Conservation (phyloP, 2,329 filamentous ascomycete genomes). For the Colletotrichum sp. region DNA sequence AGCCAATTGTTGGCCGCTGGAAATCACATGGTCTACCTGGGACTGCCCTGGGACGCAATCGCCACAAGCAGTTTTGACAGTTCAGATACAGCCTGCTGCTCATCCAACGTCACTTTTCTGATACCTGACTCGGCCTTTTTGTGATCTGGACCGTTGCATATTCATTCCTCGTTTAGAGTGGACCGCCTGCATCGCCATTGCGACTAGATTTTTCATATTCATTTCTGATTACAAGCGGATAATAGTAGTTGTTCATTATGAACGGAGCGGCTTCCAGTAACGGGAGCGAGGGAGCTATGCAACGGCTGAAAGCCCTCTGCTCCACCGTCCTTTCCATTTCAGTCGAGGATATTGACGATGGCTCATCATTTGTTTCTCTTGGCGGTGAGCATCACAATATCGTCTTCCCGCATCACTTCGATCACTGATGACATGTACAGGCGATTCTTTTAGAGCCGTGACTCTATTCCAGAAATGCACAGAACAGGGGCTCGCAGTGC, state of each 20-base stretch:
- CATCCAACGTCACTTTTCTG: background rate
- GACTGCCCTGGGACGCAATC: background rate
- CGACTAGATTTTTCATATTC: background rate
- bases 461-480: constrained; percentile 6
- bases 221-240: background rate
- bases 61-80: background rate
- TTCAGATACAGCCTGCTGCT: background rate
- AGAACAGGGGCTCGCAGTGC: background rate
- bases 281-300: background rate
- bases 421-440: background rate
- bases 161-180: background rate
- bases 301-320: background rate
- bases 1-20: background rate
- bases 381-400: background rate
- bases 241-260: background rate
- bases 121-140: background rate
- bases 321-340: background rate
- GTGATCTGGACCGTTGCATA: background rate
- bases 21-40: background rate
- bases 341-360: background rate
- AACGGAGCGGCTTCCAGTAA: background rate
- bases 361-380: background rate
- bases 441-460: constrained; percentile 12
- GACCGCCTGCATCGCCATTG: background rate
- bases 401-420: too few species aligned